Evolutionary conservation across 106 monocot species (phyloP).

Genomic region (Xerophyta viscosa): DNA sequence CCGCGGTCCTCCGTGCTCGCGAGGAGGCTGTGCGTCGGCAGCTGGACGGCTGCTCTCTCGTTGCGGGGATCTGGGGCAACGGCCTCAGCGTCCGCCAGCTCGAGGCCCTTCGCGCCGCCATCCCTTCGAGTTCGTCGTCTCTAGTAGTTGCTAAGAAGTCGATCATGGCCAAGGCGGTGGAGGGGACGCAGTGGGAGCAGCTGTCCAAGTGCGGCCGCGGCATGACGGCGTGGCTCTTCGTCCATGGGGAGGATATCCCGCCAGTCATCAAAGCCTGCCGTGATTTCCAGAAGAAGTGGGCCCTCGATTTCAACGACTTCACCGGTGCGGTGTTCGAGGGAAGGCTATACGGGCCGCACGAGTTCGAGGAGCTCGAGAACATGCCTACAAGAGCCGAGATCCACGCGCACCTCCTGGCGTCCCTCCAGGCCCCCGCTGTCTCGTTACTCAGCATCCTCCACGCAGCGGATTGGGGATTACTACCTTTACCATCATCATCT

Average conservation of each 20-base stretch:
- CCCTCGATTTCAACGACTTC: slow-evolving; percentile 46
- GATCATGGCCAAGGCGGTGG: slow-evolving; percentile 27
- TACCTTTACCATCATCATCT: neutral
- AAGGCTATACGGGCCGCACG: slow-evolving; percentile 46
- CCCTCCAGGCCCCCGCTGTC: neutral
- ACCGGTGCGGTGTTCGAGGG: slow-evolving; percentile 64
- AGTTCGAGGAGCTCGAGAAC: slow-evolving; percentile 41
- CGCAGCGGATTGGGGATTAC: neutral
- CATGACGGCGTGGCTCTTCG: slow-evolving; percentile 71
- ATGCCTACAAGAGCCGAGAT: slow-evolving; percentile 40
- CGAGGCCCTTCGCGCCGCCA: slow-evolving; percentile 42
- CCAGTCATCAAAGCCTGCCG: slow-evolving; percentile 34
- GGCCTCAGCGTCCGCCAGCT: slow-evolving; percentile 51
- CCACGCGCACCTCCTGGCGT: slow-evolving; percentile 15
- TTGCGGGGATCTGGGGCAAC: slow-evolving; percentile 63
- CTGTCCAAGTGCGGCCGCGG: slow-evolving; percentile 38
- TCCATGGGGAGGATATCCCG: slow-evolving; percentile 46
- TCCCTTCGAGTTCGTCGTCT: slow-evolving; percentile 30
- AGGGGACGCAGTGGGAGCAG: slow-evolving; percentile 44
- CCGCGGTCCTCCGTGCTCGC: slow-evolving; percentile 19
- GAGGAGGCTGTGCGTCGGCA: slow-evolving; percentile 29
- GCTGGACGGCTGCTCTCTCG: slow-evolving; percentile 46
- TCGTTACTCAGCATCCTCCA: neutral
- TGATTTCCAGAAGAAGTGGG: slow-evolving; percentile 45
- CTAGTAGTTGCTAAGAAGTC: slow-evolving; percentile 53